These are phyloP conservation scores for Leucocoprinus gongylophorus DNA, from an alignment of 1,284 basidiomycete species.

Conservation along the genomic window DNA sequence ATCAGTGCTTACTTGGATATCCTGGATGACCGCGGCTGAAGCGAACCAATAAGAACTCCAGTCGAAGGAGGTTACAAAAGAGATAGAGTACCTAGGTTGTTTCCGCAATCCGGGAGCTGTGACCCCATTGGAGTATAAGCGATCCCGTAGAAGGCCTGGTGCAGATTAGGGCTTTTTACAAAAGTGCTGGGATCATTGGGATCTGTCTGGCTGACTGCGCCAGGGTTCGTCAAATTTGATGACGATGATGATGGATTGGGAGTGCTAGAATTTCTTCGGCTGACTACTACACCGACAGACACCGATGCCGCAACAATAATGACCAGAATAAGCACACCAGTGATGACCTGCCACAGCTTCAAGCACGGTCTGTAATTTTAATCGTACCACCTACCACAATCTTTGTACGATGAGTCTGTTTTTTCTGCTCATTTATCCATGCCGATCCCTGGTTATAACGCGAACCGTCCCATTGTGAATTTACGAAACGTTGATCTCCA, in stretches of 20 bases:
- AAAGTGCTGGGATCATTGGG: conserved; percentile 60
- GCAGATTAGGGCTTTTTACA: conserved; percentile 48
- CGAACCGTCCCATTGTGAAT: conserved; percentile 8
- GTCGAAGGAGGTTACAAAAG: neutral
- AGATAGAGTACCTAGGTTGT: conserved; percentile 31
- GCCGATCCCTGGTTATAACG: conserved; percentile 8
- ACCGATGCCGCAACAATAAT: conserved; percentile 26
- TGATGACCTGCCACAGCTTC: conserved; percentile 21
- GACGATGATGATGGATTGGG: conserved; percentile 14
- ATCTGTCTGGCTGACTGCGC: conserved; percentile 27
- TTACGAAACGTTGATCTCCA: neutral
- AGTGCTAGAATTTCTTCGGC: conserved; percentile 18
- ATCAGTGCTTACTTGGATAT: conserved; percentile 37
- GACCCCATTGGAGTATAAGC: conserved; percentile 56
- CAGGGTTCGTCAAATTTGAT: conserved; percentile 12
- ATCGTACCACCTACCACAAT: conserved; percentile 16
- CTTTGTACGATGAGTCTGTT: conserved; percentile 14
- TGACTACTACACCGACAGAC: conserved; percentile 26
- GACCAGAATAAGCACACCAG: conserved; percentile 20
- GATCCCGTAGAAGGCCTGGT: conserved; percentile 63
- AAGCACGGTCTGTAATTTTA: neutral
- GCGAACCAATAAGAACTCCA: neutral
- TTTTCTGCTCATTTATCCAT: conserved; percentile 1
- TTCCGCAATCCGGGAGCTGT: conserved; percentile 44
- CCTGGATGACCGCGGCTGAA: conserved; percentile 36